Evolutionary conservation across 2,329 filamentous ascomycete genomes (phyloP).

Genomic region (Septoria petroselini): DNA sequence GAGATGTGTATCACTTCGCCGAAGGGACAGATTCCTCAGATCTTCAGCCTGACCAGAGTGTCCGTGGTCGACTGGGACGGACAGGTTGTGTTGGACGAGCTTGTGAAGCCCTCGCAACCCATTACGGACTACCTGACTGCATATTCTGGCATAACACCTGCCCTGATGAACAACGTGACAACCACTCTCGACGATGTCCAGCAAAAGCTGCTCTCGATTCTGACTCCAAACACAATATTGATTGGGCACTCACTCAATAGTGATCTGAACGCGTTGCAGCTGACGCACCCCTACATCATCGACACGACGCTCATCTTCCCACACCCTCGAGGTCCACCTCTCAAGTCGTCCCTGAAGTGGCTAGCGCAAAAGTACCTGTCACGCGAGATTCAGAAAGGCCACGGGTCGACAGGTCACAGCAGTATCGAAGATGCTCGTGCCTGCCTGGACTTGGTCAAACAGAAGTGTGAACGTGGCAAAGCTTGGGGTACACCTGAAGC

Average conservation of each 20-base stretch:
- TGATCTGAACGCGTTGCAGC: conserved; percentile 76
- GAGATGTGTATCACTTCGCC: conserved; percentile 90
- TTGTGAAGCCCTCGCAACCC: conserved; percentile 85
- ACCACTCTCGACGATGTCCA: conserved; percentile 85
- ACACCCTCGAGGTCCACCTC: conserved; percentile 81
- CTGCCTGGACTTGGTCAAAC: conserved; percentile 87
- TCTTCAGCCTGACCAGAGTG: conserved; percentile 82
- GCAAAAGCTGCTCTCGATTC: conserved; percentile 63
- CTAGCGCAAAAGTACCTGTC: conserved; percentile 80
- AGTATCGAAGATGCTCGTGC: conserved; percentile 89
- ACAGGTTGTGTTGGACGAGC: conserved; percentile 75
- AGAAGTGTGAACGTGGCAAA: conserved; percentile 92
- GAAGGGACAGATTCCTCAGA: conserved; percentile 50
- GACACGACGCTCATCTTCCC: conserved; percentile 89
- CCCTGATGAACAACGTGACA: conserved; percentile 76
- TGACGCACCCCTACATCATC: conserved; percentile 89
- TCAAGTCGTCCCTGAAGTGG: conserved; percentile 89
- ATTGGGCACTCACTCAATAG: conserved; percentile 79
- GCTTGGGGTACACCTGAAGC: conserved; percentile 77
- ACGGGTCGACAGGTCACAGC: conserved; percentile 73
- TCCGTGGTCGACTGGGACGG: conserved; percentile 86
- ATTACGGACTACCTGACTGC: conserved; percentile 90
- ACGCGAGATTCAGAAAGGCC: conserved; percentile 80
- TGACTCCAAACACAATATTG: conserved; percentile 70
- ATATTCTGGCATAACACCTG: conserved; percentile 80